A percentile compares a stretch with the other conserved stretches of the same genome.
phyloP scores from a whole-genome alignment of 2,329 filamentous ascomycete genomes.

The Colletotrichum sidae region DNA sequence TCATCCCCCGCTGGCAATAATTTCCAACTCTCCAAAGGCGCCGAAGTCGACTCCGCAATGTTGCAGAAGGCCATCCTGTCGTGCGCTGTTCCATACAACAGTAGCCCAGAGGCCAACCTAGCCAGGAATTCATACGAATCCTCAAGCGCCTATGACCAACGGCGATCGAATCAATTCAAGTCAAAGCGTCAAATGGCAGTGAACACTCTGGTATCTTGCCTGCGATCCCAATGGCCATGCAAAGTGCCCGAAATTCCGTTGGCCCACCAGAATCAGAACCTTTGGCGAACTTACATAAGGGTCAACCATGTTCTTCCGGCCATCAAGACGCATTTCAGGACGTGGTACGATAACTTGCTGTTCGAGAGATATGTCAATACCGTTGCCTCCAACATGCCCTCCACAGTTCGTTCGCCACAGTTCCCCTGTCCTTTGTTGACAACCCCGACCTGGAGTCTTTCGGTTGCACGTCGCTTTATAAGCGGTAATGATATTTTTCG shows the following conservation, averaged over 20 bases:
- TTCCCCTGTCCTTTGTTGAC: too few species aligned
- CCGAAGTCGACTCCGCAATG: too few species aligned
- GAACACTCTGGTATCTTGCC: fast-evolving
- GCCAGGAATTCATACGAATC: neutral
- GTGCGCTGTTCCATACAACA: neutral
- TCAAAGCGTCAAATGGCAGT: too few species aligned
- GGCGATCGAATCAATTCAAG: neutral
- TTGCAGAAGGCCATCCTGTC: too few species aligned
- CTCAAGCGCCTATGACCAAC: neutral
- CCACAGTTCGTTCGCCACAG: too few species aligned
- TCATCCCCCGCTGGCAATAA: too few species aligned
- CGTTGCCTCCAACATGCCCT: too few species aligned
- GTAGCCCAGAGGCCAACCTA: neutral
- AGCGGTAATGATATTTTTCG: too few species aligned
- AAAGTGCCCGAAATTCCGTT: neutral
- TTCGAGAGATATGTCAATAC: slow-evolving; percentile 41
- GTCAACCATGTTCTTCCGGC: fast-evolving
- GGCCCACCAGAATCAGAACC: neutral
- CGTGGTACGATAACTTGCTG: slow-evolving; percentile 44
- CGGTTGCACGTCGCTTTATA: too few species aligned
- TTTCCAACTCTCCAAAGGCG: too few species aligned
- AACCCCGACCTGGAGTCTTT: too few species aligned
- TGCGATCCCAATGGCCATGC: slow-evolving; percentile 3
- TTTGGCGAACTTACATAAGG: neutral
- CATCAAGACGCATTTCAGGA: neutral